phyloP scores from a whole-genome alignment of 2,329 filamentous ascomycete species.

The Aureobasidium sp. region DNA sequence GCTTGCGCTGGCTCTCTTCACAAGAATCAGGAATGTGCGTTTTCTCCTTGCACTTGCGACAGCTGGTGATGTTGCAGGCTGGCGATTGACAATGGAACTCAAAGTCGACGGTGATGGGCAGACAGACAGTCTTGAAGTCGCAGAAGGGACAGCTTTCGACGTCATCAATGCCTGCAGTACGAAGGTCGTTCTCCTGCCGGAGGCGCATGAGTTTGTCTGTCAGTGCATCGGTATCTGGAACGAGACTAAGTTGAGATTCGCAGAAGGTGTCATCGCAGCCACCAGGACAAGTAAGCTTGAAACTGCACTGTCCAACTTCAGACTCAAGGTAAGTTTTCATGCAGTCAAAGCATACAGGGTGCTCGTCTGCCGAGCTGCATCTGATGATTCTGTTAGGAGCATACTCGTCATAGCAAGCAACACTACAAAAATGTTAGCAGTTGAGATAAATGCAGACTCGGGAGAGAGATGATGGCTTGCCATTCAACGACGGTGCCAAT shows the following conservation, averaged over 20 bases:
- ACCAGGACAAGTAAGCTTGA: slow-evolving; percentile 64
- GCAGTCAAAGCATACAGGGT: slow-evolving; percentile 67
- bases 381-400: slow-evolving; percentile 61
- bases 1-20: slow-evolving; percentile 50
- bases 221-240: slow-evolving; percentile 50
- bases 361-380: slow-evolving; percentile 53
- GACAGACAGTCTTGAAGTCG: slow-evolving; percentile 68
- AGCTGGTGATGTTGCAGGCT: slow-evolving; percentile 51
- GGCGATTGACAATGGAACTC: slow-evolving; percentile 67
- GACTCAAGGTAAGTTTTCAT: slow-evolving; percentile 58
- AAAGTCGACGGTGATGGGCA: slow-evolving; percentile 57
- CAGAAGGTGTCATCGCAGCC: slow-evolving; percentile 59
- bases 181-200: slow-evolving; percentile 63
- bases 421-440: background rate
- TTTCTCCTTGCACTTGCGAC: slow-evolving; percentile 54
- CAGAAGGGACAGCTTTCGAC: slow-evolving; percentile 76
- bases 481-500: slow-evolving; percentile 56
- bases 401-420: slow-evolving; percentile 60
- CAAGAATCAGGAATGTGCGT: slow-evolving; percentile 70
- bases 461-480: slow-evolving; percentile 17
- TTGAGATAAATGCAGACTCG: background rate
- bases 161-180: slow-evolving; percentile 62
- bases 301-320: slow-evolving; percentile 62
- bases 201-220: slow-evolving; percentile 60
- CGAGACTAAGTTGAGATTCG: slow-evolving; percentile 46